phyloP scores from a whole-genome alignment of 495 filamentous ascomycete species.

The Podospora comata region DNA sequence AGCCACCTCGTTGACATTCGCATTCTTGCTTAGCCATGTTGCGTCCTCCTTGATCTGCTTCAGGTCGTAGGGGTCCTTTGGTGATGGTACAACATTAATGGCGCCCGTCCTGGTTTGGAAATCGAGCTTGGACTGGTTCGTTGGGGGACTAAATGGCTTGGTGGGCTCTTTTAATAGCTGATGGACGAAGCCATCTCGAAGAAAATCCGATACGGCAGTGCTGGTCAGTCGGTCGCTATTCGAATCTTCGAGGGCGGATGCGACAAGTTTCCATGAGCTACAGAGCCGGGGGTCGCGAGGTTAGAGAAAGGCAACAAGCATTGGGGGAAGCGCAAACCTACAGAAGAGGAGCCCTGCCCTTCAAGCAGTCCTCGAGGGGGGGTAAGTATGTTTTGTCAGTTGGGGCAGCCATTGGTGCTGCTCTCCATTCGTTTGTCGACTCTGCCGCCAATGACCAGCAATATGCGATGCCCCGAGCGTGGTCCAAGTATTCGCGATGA shows the following conservation, averaged over 20 bases:
- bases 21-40: constrained; percentile 74
- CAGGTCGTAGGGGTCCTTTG: constrained; percentile 67
- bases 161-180: constrained; percentile 62
- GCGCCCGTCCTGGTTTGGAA: constrained; percentile 88
- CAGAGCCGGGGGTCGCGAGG: constrained; percentile 39
- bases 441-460: constrained; percentile 11
- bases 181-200: constrained; percentile 63
- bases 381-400: constrained; percentile 49
- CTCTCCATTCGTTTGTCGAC: constrained; percentile 34
- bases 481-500: constrained; percentile 1
- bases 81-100: constrained; percentile 75
- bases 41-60: constrained; percentile 82
- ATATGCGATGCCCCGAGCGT: constrained; percentile 13
- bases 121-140: constrained; percentile 59
- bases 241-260: constrained; percentile 58
- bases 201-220: constrained; percentile 56
- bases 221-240: constrained; percentile 47
- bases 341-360: constrained; percentile 43
- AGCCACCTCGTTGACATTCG: constrained; percentile 73
- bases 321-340: constrained; percentile 35
- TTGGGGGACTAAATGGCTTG: constrained; percentile 57
- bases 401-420: constrained; percentile 63
- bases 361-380: constrained; percentile 47
- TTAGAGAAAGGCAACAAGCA: background rate
- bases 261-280: constrained; percentile 77